A percentile compares a stretch with the other conserved stretches of the same genome.
phyloP scores from a whole-genome alignment of 805 yeast species.

The Peterozyma toletana region DNA sequence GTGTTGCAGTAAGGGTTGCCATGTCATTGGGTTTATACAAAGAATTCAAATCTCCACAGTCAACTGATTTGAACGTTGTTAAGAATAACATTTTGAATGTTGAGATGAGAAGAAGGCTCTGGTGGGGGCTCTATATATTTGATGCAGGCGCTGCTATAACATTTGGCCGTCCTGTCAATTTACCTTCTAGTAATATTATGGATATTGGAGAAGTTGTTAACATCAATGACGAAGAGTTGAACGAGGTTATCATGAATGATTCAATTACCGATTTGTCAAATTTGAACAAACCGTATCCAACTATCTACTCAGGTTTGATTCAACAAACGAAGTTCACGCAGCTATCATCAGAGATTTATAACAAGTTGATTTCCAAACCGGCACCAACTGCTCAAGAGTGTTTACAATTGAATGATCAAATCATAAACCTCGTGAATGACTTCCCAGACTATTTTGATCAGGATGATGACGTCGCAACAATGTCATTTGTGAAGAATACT shows the following conservation, averaged over 20 bases:
- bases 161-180: conserved; percentile 55
- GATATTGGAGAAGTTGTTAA: conserved; percentile 45
- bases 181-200: conserved; percentile 38
- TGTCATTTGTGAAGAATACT: conserved; percentile 15
- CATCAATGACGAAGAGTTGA: conserved; percentile 35
- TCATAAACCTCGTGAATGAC: conserved; percentile 30
- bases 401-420: conserved; percentile 34
- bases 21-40: conserved; percentile 55
- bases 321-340: conserved; percentile 45
- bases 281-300: conserved; percentile 32
- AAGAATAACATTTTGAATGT: conserved; percentile 32
- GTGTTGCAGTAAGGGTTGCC: conserved; percentile 62
- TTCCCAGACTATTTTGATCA: conserved; percentile 44
- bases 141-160: conserved; percentile 60
- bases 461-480: conserved; percentile 22
- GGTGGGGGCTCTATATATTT: conserved; percentile 64
- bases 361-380: conserved; percentile 38
- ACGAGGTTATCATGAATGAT: conserved; percentile 15
- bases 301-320: conserved; percentile 52
- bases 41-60: conserved; percentile 35
- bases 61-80: conserved; percentile 8
- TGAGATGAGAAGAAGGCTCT: conserved; percentile 52
- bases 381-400: conserved; percentile 43
- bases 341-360: conserved; percentile 40
- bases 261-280: conserved; percentile 7